Conservation (phyloP, 140 eudicot genomes). For the Stevia rebaudiana region DNA sequence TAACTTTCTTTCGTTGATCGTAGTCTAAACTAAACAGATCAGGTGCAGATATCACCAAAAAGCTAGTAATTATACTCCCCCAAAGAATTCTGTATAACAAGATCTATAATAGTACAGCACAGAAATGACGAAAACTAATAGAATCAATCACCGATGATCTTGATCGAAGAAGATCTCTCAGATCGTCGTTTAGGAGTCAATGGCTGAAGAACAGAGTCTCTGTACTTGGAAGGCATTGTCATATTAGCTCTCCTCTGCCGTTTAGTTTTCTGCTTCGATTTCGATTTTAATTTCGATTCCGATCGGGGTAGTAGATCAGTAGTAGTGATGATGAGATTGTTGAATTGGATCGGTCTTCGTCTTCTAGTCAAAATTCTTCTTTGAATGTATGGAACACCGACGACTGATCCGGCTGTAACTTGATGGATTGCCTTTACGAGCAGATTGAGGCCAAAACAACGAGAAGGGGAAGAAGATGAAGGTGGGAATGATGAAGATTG, state of each 20-base stretch:
- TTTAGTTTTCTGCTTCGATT: constrained; percentile 12
- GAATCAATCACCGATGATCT: constrained; percentile 21
- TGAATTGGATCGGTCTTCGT: constrained; percentile 31
- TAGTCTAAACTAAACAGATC: constrained; percentile 21
- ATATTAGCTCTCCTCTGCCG: constrained; percentile 30
- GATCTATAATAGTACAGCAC: constrained; percentile 10
- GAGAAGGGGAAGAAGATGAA: constrained; percentile 24
- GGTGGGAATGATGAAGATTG: constrained; percentile 17
- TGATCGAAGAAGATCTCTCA: constrained; percentile 15
- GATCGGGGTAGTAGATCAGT: not conserved
- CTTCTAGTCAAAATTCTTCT: constrained; percentile 48
- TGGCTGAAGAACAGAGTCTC: constrained; percentile 43
- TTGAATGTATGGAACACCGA: constrained; percentile 73
- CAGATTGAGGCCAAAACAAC: constrained; percentile 59
- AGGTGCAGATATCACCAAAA: constrained; percentile 6
- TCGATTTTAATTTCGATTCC: constrained; percentile 1
- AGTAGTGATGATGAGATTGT: constrained; percentile 29
- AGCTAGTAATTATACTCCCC: constrained; percentile 17
- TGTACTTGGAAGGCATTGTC: constrained; percentile 39
- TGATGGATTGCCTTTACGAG: constrained; percentile 62
- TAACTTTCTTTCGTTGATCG: constrained; percentile 5
- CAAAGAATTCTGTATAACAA: constrained; percentile 14
- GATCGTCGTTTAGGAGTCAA: constrained; percentile 27
- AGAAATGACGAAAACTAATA: not conserved
- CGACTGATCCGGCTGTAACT: constrained; percentile 56